Conservation (phyloP, 495 filamentous ascomycete species). For the Penicillium mononematosum region DNA sequence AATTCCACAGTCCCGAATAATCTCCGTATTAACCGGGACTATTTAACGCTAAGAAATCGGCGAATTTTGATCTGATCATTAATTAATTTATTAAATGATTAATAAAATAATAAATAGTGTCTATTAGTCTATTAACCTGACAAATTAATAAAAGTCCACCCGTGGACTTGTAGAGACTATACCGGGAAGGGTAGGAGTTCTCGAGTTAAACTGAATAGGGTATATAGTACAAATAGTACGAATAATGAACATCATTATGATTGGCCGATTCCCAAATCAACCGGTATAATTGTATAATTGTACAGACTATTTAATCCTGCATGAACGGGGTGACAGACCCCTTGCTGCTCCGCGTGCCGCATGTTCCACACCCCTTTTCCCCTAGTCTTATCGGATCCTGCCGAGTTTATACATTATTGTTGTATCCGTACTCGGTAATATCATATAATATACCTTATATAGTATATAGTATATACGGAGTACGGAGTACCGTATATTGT, state of each 20-base stretch:
- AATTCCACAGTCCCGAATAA: slow-evolving; percentile 22
- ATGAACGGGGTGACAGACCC: slow-evolving; percentile 37
- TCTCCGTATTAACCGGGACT: slow-evolving; percentile 17
- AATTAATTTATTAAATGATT: too few species aligned
- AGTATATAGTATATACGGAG: not conserved
- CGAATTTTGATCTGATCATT: slow-evolving; percentile 8
- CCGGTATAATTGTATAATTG: not conserved
- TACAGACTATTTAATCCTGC: slow-evolving; percentile 25
- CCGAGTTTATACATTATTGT: slow-evolving; percentile 1
- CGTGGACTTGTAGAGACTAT: not conserved
- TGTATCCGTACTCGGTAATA: too few species aligned
- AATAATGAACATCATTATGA: not conserved
- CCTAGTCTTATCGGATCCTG: slow-evolving; percentile 11
- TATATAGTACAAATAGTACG: not conserved
- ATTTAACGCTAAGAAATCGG: not conserved
- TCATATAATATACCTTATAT: not conserved
- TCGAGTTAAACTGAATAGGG: too few species aligned
- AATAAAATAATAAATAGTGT: too few species aligned
- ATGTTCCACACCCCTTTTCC: slow-evolving; percentile 38
- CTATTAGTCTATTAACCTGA: too few species aligned
- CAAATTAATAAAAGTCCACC: too few species aligned
- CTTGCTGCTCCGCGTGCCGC: slow-evolving; percentile 42
- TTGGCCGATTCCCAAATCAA: slow-evolving; percentile 5
- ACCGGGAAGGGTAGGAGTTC: slow-evolving; percentile 10
- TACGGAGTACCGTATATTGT: too few species aligned